A percentile compares a stretch with the other conserved stretches of the same genome.
Conservation (phyloP, 208 protist genomes). For the Wallacemonas rigidus region DNA sequence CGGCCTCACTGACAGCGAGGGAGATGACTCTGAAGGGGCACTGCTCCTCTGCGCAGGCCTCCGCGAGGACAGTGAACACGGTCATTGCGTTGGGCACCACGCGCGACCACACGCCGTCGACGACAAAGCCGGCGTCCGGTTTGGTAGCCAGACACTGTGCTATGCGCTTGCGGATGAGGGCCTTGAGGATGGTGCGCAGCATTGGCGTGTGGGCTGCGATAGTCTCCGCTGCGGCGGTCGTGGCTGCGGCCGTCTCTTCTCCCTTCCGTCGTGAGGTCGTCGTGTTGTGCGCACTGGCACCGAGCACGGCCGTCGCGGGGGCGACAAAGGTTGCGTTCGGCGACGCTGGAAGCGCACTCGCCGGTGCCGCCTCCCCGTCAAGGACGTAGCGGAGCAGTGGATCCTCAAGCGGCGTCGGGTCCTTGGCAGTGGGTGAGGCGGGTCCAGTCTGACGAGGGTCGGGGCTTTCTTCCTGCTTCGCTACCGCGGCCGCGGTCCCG, state of each 20-base stretch:
- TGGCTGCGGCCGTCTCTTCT: background rate
- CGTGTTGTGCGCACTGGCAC: background rate
- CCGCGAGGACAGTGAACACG: slow-evolving; percentile 50
- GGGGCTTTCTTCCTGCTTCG: background rate
- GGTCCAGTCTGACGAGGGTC: background rate
- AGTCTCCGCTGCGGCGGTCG: slow-evolving; percentile 3
- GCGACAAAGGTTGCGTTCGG: background rate
- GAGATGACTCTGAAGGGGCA: slow-evolving; percentile 58
- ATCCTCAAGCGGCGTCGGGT: slow-evolving; percentile 9
- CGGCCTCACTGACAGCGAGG: slow-evolving; percentile 66
- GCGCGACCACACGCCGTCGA: slow-evolving; percentile 72
- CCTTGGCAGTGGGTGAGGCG: background rate
- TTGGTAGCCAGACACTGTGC: background rate
- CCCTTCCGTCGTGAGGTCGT: slow-evolving; percentile 3
- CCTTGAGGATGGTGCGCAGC: slow-evolving; percentile 30
- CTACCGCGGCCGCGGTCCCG: background rate
- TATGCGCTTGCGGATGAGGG: slow-evolving; percentile 23
- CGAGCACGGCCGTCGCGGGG: background rate
- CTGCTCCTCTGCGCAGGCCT: slow-evolving; percentile 32
- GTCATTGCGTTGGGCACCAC: slow-evolving; percentile 51
- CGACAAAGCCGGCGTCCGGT: slow-evolving; percentile 37
- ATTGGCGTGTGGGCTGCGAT: slow-evolving; percentile 20
- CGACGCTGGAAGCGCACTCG: background rate
- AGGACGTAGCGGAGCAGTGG: slow-evolving; percentile 15
- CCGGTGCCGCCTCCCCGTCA: background rate